Base-by-base conservation (phyloP, 23 red algal species). In the Gracilaria caudata region DNA sequence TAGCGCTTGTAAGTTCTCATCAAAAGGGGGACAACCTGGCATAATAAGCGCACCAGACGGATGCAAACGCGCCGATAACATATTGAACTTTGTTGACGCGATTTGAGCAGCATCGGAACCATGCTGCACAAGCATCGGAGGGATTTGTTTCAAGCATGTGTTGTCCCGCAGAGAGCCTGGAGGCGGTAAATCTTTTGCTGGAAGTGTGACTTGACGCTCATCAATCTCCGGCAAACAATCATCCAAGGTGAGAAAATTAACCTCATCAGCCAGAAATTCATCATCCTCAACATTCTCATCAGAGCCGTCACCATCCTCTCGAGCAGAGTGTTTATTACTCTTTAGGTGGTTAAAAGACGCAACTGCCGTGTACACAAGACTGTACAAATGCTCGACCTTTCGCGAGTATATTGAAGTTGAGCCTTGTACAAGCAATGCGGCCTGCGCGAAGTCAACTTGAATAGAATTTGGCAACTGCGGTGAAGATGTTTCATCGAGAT, bases 351-450 rank as follows among this genome's bases (percentile, higher is more conserved):
- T 49, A 23, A 89, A 78, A 65, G 85, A 46, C 23, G 85, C 55
- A 35, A 89, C 87, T 34, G 94, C 82, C 4, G 57, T 79, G 77
- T 78, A 96, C 0, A 96, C 94, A 0, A 96, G 58, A 40, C 51
- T 41, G 77, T 92, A 92, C 39, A 96, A 61, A 51, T 96, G 86
- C 51, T 96, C 87, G 4, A 96, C 94, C 47, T 96, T 96, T 40
- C 88, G 80, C 6, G 86, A 84, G 32, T 96, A 96, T 11, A 96
- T 79, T 1, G 80, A 82, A 32, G 94, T 90, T 7, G 86, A 85
- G 60, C 88, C 86, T 59, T 96, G 79, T 36, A 96, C 80, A 19
- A 96, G 32, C 36, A 96, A 49, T 14, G 94, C 94, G 10, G 94
- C 94, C 28, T 91, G 56, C 17, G 86, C 79, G 77, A 96, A 96